A percentile compares a stretch with the other conserved stretches of the same genome.
Conservation (phyloP, 2,329 filamentous ascomycete species). For the Paracamarosporium sp. region DNA sequence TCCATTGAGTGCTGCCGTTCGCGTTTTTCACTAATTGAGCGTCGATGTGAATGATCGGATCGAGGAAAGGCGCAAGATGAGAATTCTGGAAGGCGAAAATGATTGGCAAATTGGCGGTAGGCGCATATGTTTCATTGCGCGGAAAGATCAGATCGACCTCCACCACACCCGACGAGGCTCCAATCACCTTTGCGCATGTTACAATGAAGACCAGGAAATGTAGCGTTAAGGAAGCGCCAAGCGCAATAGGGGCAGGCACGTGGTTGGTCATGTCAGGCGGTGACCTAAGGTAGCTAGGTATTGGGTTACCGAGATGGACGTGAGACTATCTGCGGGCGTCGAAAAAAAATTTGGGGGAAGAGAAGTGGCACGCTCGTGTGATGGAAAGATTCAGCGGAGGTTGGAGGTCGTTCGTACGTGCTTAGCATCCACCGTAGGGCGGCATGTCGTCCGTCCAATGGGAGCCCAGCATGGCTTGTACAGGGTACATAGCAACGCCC, state of each 20-base stretch:
- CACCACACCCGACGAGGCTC: background rate
- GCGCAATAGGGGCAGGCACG: background rate
- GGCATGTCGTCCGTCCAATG: no score
- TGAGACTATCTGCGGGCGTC: no score
- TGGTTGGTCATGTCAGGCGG: background rate
- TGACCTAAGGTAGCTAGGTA: background rate
- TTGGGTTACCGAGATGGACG: background rate
- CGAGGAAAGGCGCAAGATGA: background rate
- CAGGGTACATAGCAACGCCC: no score
- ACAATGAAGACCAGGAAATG: background rate
- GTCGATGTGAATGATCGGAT: background rate
- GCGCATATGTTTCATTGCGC: background rate
- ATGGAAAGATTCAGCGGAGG: no score
- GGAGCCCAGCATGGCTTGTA: no score
- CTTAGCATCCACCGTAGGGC: no score
- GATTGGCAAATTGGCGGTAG: background rate
- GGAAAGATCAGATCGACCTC: background rate
- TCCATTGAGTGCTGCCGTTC: background rate
- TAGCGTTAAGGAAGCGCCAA: background rate
- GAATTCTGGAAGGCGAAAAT: background rate
- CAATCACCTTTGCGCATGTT: background rate
- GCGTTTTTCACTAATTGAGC: background rate
- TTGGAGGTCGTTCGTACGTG: no score
- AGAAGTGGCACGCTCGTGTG: no score
- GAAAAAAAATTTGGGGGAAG: no score